Evolutionary conservation across 2,329 filamentous ascomycete genomes (phyloP), one percentile per base, ranked within the genome.

Genomic region (Xylaria sp.): DNA sequence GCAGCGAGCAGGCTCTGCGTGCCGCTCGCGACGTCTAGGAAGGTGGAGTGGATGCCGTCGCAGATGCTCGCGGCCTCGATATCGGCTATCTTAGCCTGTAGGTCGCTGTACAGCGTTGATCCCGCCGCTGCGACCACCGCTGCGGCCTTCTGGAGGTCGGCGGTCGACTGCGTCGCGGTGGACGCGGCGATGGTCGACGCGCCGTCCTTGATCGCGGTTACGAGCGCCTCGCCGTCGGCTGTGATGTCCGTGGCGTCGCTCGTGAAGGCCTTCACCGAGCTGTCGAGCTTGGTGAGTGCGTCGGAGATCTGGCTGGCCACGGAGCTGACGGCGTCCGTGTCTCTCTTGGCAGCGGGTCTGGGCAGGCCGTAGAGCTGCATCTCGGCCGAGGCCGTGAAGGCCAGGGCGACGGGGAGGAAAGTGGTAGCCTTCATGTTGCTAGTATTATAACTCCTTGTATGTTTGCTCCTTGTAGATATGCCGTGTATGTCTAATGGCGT

Each of bases 231-330:
- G 8, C 75, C 74, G 57, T 75, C 70, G 2, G 67, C 54, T 34
- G 79, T 51, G 0, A 78, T 61, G 55, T 73, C 47, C 2, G 61
- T 71, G 12, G 72, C 60, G 70, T 78, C 72, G 8, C 63, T 55
- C 34, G 69, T 61, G 65, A 77, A 78, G n/a, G 72, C 67, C 66
- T 78, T 75, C 21, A 78, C 75, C 0, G 75, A 69, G 1, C 45
- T 71, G 69, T 78, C 77, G 30, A 78, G 76, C 54, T 76, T 66
- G 34, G 67, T 58, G 14, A 78, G 72, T 8, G 76, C 75, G 30
- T 54, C 61, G 0, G 73, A 72, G 42, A 77, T 72, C 50, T 74
- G 65, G 1, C 66, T 60, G 14, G 74, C 68, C 39, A 74, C 73
- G 4, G 70, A 73, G 4, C 66, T 69, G 47, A 78, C 72, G 1